These are phyloP conservation scores for Lactarius sp. DNA, from an alignment of 768 basidiomycete species.

Conservation along the genomic window DNA sequence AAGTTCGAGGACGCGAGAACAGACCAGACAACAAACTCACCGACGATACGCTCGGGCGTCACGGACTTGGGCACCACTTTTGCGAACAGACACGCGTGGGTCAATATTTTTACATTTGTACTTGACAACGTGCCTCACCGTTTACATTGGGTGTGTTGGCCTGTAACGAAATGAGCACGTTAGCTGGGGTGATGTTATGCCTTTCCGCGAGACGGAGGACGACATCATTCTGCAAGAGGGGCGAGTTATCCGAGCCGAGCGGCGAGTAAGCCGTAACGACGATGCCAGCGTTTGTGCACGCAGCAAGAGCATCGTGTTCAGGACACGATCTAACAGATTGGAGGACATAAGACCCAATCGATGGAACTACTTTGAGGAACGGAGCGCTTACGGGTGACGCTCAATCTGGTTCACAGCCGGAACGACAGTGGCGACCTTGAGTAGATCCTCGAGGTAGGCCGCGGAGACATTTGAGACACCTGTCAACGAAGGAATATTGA, in stretches of 20 bases:
- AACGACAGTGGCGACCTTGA: conserved; percentile 49
- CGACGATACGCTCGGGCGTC: conserved; percentile 56
- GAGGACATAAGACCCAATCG: neutral
- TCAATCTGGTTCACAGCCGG: conserved; percentile 83
- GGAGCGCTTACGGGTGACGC: conserved; percentile 57
- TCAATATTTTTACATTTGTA: conserved; percentile 24
- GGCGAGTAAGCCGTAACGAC: conserved; percentile 74
- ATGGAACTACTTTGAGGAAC: too few relatives aligned
- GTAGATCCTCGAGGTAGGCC: conserved; percentile 55
- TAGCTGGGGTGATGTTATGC: conserved; percentile 55
- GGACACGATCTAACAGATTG: conserved; percentile 46
- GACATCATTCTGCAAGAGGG: conserved; percentile 54
- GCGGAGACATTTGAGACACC: conserved; percentile 71
- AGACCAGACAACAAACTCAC: conserved; percentile 32
- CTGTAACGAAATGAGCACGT: conserved; percentile 66
- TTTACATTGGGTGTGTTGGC: conserved; percentile 58
- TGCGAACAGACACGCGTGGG: neutral
- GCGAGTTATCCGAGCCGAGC: conserved; percentile 66
- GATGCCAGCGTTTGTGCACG: conserved; percentile 61
- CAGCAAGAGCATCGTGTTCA: conserved; percentile 60
- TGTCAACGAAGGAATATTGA: conserved; percentile 26
- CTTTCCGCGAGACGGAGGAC: conserved; percentile 60
- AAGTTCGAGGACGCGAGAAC: neutral
- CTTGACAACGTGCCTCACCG: conserved; percentile 32
- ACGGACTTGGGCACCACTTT: conserved; percentile 74